Evolutionary conservation across 257 asterid species (phyloP).

Genomic region (Fraxinus americana): DNA sequence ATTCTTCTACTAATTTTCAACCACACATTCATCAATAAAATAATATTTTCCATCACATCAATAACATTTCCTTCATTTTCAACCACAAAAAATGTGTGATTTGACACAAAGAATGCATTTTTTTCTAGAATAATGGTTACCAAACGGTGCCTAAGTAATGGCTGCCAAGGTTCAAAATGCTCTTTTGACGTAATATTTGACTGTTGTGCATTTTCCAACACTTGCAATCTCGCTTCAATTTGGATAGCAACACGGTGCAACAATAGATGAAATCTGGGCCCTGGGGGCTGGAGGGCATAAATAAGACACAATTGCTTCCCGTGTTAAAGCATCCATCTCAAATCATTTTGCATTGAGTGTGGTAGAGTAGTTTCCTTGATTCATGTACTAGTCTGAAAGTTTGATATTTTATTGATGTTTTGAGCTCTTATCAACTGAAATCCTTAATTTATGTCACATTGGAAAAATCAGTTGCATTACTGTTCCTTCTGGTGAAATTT

Average conservation of each 20-base stretch:
- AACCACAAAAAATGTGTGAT: too few species aligned
- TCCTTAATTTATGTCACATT: neutral
- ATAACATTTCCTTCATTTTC: too few species aligned
- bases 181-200: neutral
- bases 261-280: too few species aligned
- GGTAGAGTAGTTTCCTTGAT: neutral
- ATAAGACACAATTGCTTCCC: too few species aligned
- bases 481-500: neutral
- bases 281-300: too few species aligned
- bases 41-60: too few species aligned
- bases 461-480: neutral
- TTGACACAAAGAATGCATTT: too few species aligned
- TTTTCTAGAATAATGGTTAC: too few species aligned
- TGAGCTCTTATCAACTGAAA: neutral
- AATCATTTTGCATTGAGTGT: neutral
- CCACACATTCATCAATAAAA: too few species aligned
- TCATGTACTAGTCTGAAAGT: neutral
- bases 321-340: neutral
- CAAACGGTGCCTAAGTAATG: too few species aligned
- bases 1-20: too few species aligned
- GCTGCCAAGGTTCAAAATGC: neutral
- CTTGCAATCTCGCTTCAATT: neutral
- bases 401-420: neutral
- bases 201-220: neutral
- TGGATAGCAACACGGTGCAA: neutral